Base-by-base conservation (phyloP, 495 filamentous ascomycete species). In the Daldinia loculata region DNA sequence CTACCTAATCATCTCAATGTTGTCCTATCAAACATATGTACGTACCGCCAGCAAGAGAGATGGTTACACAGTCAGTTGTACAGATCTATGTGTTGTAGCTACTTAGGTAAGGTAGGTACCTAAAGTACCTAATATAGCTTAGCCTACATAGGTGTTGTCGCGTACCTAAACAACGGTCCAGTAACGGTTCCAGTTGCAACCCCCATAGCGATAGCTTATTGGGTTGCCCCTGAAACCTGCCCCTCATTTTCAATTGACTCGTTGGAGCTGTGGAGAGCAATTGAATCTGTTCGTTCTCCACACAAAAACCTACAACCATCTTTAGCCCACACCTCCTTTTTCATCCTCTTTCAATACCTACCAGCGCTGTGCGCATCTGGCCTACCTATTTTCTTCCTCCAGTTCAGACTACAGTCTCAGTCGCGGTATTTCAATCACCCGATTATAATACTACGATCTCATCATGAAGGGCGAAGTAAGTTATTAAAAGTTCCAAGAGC, bases 391-490 rank as follows among this genome's bases (percentile, higher is more conserved):
- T 55, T 61, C 43, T 63, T 58, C 68, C 66, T 70, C 17, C 24
- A 69, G 63, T 67, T 73, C 39, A 52, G 69, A 69, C 61, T 64
- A 4, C 56, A 67, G 65, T 66, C 57, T 32, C 61, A 61, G 57
- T 74, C 70, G 59, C 72, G 26, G 56, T 68, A 61, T 62, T 68
- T 57, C 61, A 58, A 66, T 63, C 57, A 58, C 61, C 56, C 41
- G 64, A 60, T 71, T 61, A 30, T 48, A 58, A 66, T 59, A 68
- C 66, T 70, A 67, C 58, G 15, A 61, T 64, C 48, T 67, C 74
- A 79, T 60, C 59, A 79, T 79, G 77, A 79, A 78, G 74, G 77
- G 77, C 69, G 77, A 79, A 73, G 77, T 79, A 67, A 67, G 77
- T 78, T 63, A 14, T 48, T 38, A 17, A 66, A 32, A 63, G 43